Evolutionary conservation across 306 rosid species (phyloP).

Genomic region (Quercus rubra): DNA sequence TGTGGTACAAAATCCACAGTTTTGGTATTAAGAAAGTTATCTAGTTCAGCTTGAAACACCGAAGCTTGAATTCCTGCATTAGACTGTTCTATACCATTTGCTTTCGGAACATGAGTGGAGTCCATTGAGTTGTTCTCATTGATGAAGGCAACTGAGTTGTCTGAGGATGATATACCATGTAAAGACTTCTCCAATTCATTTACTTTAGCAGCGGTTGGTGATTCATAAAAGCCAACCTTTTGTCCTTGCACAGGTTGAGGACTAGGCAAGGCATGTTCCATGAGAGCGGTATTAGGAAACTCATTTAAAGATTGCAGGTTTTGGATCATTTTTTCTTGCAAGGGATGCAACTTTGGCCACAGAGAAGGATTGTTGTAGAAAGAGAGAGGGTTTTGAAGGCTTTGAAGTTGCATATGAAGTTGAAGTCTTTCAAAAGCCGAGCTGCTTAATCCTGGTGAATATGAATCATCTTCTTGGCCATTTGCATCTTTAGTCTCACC

Average conservation of each 20-base stretch:
- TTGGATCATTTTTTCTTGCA: slow-evolving; percentile 67
- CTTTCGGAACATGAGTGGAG: slow-evolving; percentile 21
- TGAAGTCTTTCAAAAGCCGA: slow-evolving; percentile 96
- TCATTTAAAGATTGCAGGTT: slow-evolving; percentile 41
- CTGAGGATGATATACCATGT: slow-evolving; percentile 16
- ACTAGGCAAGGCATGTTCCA: slow-evolving; percentile 23
- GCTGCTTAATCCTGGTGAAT: slow-evolving; percentile 51
- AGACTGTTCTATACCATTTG: slow-evolving; percentile 20
- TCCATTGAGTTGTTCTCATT: slow-evolving; percentile 23
- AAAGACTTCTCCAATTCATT: slow-evolving; percentile 30
- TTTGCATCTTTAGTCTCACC: slow-evolving; percentile 31
- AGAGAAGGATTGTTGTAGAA: slow-evolving; percentile 56
- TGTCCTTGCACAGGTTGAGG: slow-evolving; percentile 26
- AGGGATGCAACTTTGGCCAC: slow-evolving; percentile 90
- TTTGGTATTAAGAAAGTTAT: slow-evolving; percentile 50
- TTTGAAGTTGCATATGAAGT: slow-evolving; percentile 91
- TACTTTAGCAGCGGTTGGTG: slow-evolving; percentile 15
- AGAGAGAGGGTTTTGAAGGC: slow-evolving; percentile 72
- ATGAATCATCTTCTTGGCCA: slow-evolving; percentile 24
- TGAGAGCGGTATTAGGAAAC: slow-evolving; percentile 25
- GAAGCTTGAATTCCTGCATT: slow-evolving; percentile 33
- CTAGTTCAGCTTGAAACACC: slow-evolving; percentile 53
- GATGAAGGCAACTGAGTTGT: slow-evolving; percentile 20
- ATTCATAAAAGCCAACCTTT: slow-evolving; percentile 19
- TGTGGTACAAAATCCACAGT: slow-evolving; percentile 31